phyloP scores from a whole-genome alignment of 2,329 filamentous ascomycete genomes.

The Calonectria fujianensis region DNA sequence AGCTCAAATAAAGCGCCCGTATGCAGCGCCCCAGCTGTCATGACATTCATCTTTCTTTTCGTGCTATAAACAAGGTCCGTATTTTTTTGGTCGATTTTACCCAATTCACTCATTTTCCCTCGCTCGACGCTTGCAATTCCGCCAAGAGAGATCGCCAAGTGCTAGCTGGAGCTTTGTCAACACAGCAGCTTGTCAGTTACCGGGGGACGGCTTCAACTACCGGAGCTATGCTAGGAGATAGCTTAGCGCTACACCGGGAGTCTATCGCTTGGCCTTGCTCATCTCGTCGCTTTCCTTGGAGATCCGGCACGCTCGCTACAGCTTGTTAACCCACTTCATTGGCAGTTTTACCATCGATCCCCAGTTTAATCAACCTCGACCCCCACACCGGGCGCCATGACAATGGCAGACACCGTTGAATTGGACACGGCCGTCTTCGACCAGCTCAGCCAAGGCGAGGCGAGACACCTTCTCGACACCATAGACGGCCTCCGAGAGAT shows the following conservation, averaged over 20 bases:
- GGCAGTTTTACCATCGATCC: neutral
- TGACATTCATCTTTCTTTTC: slow-evolving; percentile 16
- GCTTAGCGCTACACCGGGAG: neutral
- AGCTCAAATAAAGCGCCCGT: slow-evolving; percentile 23
- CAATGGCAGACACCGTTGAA: slow-evolving; percentile 30
- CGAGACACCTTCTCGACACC: slow-evolving; percentile 36
- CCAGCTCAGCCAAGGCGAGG: slow-evolving; percentile 37
- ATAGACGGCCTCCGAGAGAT: slow-evolving; percentile 30
- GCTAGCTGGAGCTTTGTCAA: neutral
- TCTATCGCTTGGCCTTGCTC: neutral
- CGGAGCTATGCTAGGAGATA: slow-evolving; percentile 9
- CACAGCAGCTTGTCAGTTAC: neutral
- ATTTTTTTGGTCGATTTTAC: neutral
- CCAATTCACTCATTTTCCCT: slow-evolving; percentile 18
- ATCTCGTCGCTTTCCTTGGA: neutral
- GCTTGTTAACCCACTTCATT: slow-evolving; percentile 8
- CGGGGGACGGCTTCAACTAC: neutral
- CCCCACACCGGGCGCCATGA: slow-evolving; percentile 14
- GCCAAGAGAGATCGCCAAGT: neutral
- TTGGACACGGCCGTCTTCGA: slow-evolving; percentile 34
- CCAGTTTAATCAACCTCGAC: neutral
- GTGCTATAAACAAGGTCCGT: slow-evolving; percentile 23
- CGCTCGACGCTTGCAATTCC: neutral
- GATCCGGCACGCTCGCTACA: slow-evolving; percentile 8
- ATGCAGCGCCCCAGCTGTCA: slow-evolving; percentile 19